Evolutionary conservation across 306 rosid genomes (phyloP).

Genomic region (Potentilla sterilis): DNA sequence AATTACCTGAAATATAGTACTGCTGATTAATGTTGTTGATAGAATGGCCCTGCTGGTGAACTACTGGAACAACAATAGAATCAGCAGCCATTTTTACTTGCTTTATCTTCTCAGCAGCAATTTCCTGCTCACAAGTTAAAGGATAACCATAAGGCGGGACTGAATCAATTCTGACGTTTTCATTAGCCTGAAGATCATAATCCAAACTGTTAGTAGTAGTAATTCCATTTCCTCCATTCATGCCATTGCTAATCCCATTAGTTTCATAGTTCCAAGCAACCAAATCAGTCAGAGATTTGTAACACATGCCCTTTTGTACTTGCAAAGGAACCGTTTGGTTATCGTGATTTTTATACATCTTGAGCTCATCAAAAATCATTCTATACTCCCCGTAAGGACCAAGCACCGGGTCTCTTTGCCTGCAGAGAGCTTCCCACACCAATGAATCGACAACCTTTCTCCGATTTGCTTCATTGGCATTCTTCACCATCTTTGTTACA

Average conservation of each 20-base stretch:
- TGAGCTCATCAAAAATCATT: slow-evolving; percentile 46
- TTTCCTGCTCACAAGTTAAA: slow-evolving; percentile 29
- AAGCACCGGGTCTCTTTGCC: slow-evolving; percentile 67
- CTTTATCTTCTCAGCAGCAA: slow-evolving; percentile 35
- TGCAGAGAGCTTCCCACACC: slow-evolving; percentile 75
- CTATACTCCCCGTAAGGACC: slow-evolving; percentile 70
- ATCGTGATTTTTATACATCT: slow-evolving; percentile 27
- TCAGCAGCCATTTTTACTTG: slow-evolving; percentile 36
- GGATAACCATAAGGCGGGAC: slow-evolving; percentile 34
- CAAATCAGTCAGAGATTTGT: slow-evolving; percentile 39
- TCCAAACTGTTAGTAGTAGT: slow-evolving; percentile 18
- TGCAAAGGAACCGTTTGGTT: slow-evolving; percentile 38
- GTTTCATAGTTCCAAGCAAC: slow-evolving; percentile 34
- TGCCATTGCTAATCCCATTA: slow-evolving; percentile 20
- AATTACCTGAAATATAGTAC: slow-evolving; percentile 46
- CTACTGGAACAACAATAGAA: slow-evolving; percentile 32
- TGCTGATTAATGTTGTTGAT: slow-evolving; percentile 29
- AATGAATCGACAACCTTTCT: slow-evolving; percentile 58
- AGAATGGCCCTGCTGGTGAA: slow-evolving; percentile 39
- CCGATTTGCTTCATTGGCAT: slow-evolving; percentile 41
- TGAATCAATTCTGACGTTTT: slow-evolving; percentile 39
- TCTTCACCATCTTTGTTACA: slow-evolving; percentile 59
- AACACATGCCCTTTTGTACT: slow-evolving; percentile 23
- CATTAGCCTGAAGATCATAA: slow-evolving; percentile 26
- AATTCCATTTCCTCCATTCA: slow-evolving; percentile 20